These are phyloP conservation scores for Lachancea lanzarotensis DNA, from an alignment of 805 yeast genomes.

Conservation along the genomic window DNA sequence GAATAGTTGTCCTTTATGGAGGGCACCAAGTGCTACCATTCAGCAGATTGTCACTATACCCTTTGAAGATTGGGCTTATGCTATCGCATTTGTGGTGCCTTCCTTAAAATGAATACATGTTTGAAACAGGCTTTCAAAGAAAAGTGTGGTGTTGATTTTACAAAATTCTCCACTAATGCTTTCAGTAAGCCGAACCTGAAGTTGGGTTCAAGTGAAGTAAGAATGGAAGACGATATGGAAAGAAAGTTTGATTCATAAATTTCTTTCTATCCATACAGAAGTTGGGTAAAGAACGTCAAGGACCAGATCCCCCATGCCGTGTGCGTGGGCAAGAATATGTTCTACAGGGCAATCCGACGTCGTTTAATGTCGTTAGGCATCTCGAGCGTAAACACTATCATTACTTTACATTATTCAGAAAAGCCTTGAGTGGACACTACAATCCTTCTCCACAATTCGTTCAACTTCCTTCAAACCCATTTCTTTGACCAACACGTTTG, in stretches of 20 bases:
- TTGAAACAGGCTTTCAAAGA: not conserved
- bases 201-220: not conserved
- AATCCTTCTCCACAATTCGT: constrained; percentile 4
- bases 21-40: too few relatives aligned
- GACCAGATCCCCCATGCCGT: constrained; percentile 7
- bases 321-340: constrained; percentile 9
- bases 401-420: constrained; percentile 9
- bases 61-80: too few relatives aligned
- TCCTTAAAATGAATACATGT: not conserved
- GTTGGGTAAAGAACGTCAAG: constrained; percentile 12
- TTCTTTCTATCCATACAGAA: constrained; percentile 9
- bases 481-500: constrained; percentile 5
- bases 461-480: constrained; percentile 5
- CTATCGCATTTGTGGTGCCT: too few relatives aligned
- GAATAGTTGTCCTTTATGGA: too few relatives aligned
- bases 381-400: constrained; percentile 7
- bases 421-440: not conserved
- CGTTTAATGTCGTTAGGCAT: constrained; percentile 10
- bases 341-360: constrained; percentile 9
- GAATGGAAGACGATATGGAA: not conserved
- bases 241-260: constrained; percentile 10
- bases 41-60: too few relatives aligned
- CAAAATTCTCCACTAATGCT: not conserved
- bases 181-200: constrained; percentile 4
- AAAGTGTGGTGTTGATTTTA: not conserved